Percentiles rank a stretch among this genome's conserved stretches.
phyloP scores from a whole-genome alignment of 2,329 filamentous ascomycete genomes.

The Fusarium torreyae region DNA sequence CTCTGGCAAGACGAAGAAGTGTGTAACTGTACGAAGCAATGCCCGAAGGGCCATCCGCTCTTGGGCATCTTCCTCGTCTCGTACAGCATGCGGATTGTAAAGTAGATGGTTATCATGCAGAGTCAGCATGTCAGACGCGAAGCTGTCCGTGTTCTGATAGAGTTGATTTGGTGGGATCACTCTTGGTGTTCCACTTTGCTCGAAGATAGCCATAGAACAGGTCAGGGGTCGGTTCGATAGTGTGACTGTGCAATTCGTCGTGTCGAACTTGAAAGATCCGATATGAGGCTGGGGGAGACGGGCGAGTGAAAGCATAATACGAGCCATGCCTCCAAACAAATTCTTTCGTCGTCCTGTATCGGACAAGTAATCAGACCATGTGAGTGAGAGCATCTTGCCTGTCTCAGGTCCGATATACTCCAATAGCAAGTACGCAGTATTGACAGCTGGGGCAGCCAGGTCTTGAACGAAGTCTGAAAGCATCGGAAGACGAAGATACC shows the following conservation, averaged over 20 bases:
- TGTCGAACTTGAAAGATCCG: slow-evolving; percentile 50
- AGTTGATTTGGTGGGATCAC: slow-evolving; percentile 51
- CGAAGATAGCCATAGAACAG: slow-evolving; percentile 50
- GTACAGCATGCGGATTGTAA: not conserved
- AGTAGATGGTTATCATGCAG: slow-evolving; percentile 5
- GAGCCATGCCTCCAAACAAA: slow-evolving; percentile 51
- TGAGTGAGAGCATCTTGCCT: slow-evolving; percentile 50
- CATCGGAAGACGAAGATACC: no score
- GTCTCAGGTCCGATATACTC: slow-evolving; percentile 45
- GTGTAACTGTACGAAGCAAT: not conserved
- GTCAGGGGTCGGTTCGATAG: slow-evolving; percentile 53
- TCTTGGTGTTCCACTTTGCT: slow-evolving; percentile 53
- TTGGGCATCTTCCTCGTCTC: not conserved
- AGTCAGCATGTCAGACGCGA: slow-evolving; percentile 1
- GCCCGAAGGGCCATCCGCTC: slow-evolving; percentile 1
- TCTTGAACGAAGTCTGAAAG: no score
- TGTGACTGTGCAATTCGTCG: slow-evolving; percentile 52
- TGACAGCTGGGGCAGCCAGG: slow-evolving; percentile 7
- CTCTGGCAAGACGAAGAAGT: not conserved
- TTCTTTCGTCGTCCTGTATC: slow-evolving; percentile 34
- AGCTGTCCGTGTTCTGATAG: slow-evolving; percentile 50
- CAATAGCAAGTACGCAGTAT: slow-evolving; percentile 50
- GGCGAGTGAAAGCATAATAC: slow-evolving; percentile 50
- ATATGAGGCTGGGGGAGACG: slow-evolving; percentile 51
- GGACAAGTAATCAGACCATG: slow-evolving; percentile 37